phyloP scores from a whole-genome alignment of 331 rosid species.

The Malus hybrid region DNA sequence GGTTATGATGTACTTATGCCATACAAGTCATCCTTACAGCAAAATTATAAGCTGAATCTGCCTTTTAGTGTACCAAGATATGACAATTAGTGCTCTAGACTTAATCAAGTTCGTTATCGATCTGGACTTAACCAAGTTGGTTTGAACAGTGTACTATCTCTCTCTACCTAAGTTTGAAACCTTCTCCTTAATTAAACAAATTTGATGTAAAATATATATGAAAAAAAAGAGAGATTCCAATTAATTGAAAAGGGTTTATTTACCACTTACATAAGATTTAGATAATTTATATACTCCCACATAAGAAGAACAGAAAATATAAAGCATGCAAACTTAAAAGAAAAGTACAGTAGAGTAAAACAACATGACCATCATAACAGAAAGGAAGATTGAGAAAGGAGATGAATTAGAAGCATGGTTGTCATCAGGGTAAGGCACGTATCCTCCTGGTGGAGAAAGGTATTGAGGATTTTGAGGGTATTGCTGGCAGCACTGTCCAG shows the following conservation, averaged over 20 bases:
- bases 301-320: not conserved
- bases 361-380: constrained; percentile 18
- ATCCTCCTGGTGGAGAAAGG: constrained; percentile 28
- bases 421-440: constrained; percentile 37
- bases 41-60: no score
- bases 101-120: no score
- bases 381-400: constrained; percentile 14
- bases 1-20: no score
- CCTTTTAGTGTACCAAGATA: not conserved
- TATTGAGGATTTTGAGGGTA: not conserved
- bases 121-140: not conserved
- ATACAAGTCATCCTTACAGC: no score
- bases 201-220: not conserved
- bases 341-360: constrained; percentile 17
- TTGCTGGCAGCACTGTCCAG: constrained; percentile 36
- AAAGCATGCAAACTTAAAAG: constrained; percentile 6
- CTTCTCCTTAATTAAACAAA: not conserved
- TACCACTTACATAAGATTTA: not conserved
- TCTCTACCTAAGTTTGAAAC: no score
- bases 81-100: not conserved
- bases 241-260: not conserved
- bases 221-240: not conserved
- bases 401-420: constrained; percentile 15
- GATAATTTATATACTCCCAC: not conserved
- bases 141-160: no score